Evolutionary conservation across 768 basidiomycete species (phyloP), one percentile per base, ranked within the genome.

Genomic region (Lyophyllum atratum): DNA sequence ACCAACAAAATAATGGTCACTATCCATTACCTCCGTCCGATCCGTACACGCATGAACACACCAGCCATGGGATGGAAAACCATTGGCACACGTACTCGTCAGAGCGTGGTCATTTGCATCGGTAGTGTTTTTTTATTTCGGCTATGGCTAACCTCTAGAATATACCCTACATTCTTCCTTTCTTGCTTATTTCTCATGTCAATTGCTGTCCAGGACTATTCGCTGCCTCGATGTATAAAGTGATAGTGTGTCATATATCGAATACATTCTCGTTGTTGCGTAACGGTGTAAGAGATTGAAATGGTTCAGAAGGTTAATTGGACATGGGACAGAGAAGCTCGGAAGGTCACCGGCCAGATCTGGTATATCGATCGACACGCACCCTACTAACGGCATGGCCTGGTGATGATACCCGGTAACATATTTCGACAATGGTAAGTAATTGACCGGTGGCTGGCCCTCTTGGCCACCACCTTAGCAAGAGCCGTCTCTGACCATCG

Each of bases 61-160:
- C 72, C 48, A 72, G 75, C 33, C 77, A 70, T 61, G 73, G 76
- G 52, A 78, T 86, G 69, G 83, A 86, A 69, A 54, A 58, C 25
- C 77, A 66, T 40, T 89, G 87, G 87, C 83, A 87, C 60, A 66
- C 76, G 5, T 87, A 87, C 55, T 85, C 86, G 46, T 83, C 86
- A 34, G 86, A 87, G 68, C 83, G 87, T 31, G 76, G 79, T 8
- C 83, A 81, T 59, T 72, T 86, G 34, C 85, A 85, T 67, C 81
- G 84, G 63, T 87, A 79, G 75, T 72, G 55, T 47, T 34, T 54
- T 39, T 52, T 21, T 33, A 51, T 49, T 51, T 10, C 29, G n/a
- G 7, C 48, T 12, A 37, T 15, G 37, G 21, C 52, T 50, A 17
- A 50, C 28, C 25, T 21, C 28, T 59, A 60, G 56, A 63, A 56